Conservation (phyloP, 805 yeast genomes). For the Yamadazyma phyllophila region DNA sequence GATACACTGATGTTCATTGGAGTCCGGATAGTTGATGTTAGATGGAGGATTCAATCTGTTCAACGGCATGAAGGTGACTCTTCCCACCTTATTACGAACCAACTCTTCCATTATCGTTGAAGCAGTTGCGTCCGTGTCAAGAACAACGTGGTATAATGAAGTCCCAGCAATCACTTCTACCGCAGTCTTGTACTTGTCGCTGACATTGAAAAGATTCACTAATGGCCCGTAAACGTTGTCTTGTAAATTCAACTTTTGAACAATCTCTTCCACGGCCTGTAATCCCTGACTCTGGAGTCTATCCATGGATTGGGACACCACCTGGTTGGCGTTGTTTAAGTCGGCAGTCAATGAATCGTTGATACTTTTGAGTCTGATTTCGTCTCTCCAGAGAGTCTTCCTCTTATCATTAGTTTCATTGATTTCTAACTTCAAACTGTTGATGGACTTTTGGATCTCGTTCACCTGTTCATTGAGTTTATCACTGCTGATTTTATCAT, state of each 20-base stretch:
- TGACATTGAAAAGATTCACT: constrained; percentile 78
- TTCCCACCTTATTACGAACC: constrained; percentile 65
- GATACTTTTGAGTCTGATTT: constrained; percentile 59
- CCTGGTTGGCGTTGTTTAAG: constrained; percentile 54
- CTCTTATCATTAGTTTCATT: constrained; percentile 58
- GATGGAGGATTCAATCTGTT: constrained; percentile 49
- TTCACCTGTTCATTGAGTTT: constrained; percentile 10
- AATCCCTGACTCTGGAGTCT: constrained; percentile 68
- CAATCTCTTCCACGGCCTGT: constrained; percentile 62
- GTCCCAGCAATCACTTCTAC: constrained; percentile 89
- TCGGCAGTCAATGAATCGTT: constrained; percentile 55
- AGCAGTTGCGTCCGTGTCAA: constrained; percentile 84
- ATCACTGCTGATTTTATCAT: constrained; percentile 12
- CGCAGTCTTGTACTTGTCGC: constrained; percentile 79
- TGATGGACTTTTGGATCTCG: constrained; percentile 32
- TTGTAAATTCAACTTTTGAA: constrained; percentile 53
- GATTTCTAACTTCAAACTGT: constrained; percentile 42
- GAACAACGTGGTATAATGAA: constrained; percentile 83
- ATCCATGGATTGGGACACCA: constrained; percentile 72
- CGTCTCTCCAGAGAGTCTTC: constrained; percentile 76
- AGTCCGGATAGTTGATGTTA: constrained; percentile 55
- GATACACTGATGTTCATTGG: constrained; percentile 55
- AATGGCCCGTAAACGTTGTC: constrained; percentile 74
- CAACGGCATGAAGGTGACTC: constrained; percentile 89
- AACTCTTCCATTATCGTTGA: constrained; percentile 74